Evolutionary conservation across 371 early-diverging fungal genomes (phyloP), one percentile per base, ranked within the genome.

Genomic region (Coemansia sp.): DNA sequence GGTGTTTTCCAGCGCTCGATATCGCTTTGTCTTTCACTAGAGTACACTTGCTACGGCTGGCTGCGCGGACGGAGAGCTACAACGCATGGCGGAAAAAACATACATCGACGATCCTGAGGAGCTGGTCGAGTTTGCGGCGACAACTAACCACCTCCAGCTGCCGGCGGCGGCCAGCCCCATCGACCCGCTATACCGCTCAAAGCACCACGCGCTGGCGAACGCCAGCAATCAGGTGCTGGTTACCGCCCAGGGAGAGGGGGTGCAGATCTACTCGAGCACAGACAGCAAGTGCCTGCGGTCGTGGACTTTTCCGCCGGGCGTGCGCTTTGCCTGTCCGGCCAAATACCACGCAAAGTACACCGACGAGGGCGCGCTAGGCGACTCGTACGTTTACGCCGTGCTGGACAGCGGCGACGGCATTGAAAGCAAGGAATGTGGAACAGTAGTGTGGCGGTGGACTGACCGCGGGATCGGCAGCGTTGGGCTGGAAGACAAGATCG

Each of bases 201-300:
- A 9, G 14, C 26, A 16, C 52, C 14, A 14, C n/a, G 9, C 57
- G 2, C 35, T 47, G 20, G 34, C 50, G 0, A 40, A 36, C 38
- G 12, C 63, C 9, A 63, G 63, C 54, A 57, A 51, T 49, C 72
- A 67, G 16, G 67, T 77, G 3, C 61, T 77, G 52, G 60, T 57
- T 41, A 77, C 77, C 0, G 61, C 55, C 14, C 77, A 72, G 50
- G 67, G 77, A 39, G 67, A 77, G 45, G 77, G 75, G 6, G 53
- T 77, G 35, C 77, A 76, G 50, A 72, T 77, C 33, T 68, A 70
- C 49, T 66, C 77, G 9, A 49, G 56, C 1, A 33, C 61, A 14
- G 70, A 76, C 62, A 77, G 66, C 64, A 75, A 76, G 52, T 75
- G 76, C 43, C 50, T 77, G 47, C 57, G 76, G 52, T 75, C 76